phyloP scores from a whole-genome alignment of 129 eudicot genomes.

The Mikania micrantha region DNA sequence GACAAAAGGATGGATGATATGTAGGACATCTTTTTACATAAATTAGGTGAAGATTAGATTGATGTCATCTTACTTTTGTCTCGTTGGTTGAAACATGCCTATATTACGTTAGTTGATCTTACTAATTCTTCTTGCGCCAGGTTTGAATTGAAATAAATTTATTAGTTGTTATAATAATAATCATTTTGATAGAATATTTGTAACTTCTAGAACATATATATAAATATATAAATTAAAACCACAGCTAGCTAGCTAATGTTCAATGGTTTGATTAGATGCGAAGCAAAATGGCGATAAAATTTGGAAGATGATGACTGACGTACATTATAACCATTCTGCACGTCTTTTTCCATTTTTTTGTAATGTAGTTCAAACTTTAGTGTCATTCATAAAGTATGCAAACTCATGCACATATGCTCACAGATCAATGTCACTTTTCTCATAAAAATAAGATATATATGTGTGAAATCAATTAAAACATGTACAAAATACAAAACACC shows the following conservation, averaged over 20 bases:
- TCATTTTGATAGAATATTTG: too few relatives aligned
- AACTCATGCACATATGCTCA: conserved; percentile 2
- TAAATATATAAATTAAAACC: background rate
- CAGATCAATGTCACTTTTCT: background rate
- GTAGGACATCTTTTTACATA: conserved; percentile 8
- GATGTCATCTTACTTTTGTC: background rate
- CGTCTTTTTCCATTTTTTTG: conserved; percentile 10
- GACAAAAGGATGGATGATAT: conserved; percentile 8
- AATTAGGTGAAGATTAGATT: conserved; percentile 28
- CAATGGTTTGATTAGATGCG: background rate
- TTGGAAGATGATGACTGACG: background rate
- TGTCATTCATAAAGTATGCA: too few relatives aligned
- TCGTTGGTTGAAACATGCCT: conserved; percentile 21
- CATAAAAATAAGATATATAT: too few relatives aligned
- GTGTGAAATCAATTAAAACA: too few relatives aligned
- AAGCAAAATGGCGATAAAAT: background rate
- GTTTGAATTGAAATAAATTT: too few relatives aligned
- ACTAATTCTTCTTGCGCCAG: too few relatives aligned
- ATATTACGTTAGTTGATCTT: too few relatives aligned
- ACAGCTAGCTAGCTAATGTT: background rate
- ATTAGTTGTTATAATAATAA: background rate
- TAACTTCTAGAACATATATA: too few relatives aligned
- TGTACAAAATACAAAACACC: too few relatives aligned
- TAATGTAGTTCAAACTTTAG: conserved; percentile 8
- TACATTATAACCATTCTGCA: too few relatives aligned